Evolutionary conservation across 352 stramenopile species (phyloP).

Genomic region (Blastocystis sp.): DNA sequence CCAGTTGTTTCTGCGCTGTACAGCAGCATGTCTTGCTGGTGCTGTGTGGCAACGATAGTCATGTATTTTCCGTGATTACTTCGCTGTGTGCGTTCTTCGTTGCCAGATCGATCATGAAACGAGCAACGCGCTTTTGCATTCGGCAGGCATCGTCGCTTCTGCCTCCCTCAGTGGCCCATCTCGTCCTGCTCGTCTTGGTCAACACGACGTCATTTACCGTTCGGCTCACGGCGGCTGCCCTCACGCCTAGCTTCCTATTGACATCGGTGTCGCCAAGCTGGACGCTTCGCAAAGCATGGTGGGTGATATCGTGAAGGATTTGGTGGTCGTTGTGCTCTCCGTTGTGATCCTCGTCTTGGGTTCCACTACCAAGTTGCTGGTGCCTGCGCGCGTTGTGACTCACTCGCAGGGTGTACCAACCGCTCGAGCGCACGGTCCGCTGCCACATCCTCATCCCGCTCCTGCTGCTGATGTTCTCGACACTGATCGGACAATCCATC

Average conservation of each 20-base stretch:
- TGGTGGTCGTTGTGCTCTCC: conserved; percentile 24
- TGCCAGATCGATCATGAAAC: conserved; percentile 13
- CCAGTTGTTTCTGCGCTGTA: conserved; percentile 41
- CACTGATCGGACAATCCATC: neutral
- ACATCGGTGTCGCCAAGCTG: conserved; percentile 26
- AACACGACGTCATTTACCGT: neutral
- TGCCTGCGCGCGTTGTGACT: neutral
- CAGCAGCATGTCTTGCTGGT: conserved; percentile 11
- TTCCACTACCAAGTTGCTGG: neutral
- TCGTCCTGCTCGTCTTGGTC: neutral
- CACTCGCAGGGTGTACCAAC: neutral
- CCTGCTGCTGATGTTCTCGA: conserved; percentile 22
- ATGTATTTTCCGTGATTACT: conserved; percentile 25
- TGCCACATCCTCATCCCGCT: conserved; percentile 32
- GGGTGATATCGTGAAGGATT: neutral
- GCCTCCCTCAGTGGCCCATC: neutral
- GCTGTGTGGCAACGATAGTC: neutral
- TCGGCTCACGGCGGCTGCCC: too few relatives aligned
- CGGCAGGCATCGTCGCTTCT: neutral
- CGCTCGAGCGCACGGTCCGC: neutral
- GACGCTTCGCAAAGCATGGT: neutral
- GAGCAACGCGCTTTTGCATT: neutral
- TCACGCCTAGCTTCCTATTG: conserved; percentile 12
- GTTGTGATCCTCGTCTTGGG: conserved; percentile 26
- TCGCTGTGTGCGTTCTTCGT: conserved; percentile 3